These are phyloP conservation scores for Epichloe glyceriae DNA, from an alignment of 2,329 filamentous ascomycete genomes.

Conservation along the genomic window DNA sequence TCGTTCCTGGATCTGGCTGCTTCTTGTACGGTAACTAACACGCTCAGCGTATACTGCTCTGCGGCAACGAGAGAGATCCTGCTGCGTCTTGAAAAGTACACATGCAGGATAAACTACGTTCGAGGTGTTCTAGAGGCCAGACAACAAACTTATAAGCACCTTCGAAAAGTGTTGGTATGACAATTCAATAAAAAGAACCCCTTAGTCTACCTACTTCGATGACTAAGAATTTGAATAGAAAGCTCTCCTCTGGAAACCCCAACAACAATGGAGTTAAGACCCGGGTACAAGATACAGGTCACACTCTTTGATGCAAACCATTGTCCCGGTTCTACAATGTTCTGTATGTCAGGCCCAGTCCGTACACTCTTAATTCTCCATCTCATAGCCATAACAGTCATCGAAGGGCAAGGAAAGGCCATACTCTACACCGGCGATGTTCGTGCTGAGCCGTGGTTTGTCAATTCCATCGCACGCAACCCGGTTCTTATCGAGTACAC, in stretches of 20 bases:
- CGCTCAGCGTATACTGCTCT: constrained; percentile 66
- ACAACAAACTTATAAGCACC: constrained; percentile 62
- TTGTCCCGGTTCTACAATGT: constrained; percentile 84
- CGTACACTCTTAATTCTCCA: not conserved
- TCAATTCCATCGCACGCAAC: constrained; percentile 57
- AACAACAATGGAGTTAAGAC: constrained; percentile 59
- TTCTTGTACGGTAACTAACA: not conserved
- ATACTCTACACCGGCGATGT: constrained; percentile 85
- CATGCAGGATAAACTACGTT: constrained; percentile 69
- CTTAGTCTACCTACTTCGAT: not conserved
- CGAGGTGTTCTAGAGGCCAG: constrained; percentile 64
- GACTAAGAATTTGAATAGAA: constrained; percentile 33
- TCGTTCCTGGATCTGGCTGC: not conserved
- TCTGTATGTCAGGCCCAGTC: constrained; percentile 33
- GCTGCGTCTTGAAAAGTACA: constrained; percentile 64
- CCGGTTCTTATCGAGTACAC: constrained; percentile 66
- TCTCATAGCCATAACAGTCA: constrained; percentile 33
- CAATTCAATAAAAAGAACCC: not conserved
- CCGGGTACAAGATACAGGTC: constrained; percentile 56
- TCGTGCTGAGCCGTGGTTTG: constrained; percentile 75
- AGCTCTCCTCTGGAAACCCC: constrained; percentile 68
- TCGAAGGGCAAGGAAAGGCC: constrained; percentile 60
- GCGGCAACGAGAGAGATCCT: constrained; percentile 70
- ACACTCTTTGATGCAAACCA: constrained; percentile 88
- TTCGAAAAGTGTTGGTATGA: constrained; percentile 52